phyloP scores from a whole-genome alignment of 2,329 filamentous ascomycete genomes.

The Myriosclerotinia scirpicola region DNA sequence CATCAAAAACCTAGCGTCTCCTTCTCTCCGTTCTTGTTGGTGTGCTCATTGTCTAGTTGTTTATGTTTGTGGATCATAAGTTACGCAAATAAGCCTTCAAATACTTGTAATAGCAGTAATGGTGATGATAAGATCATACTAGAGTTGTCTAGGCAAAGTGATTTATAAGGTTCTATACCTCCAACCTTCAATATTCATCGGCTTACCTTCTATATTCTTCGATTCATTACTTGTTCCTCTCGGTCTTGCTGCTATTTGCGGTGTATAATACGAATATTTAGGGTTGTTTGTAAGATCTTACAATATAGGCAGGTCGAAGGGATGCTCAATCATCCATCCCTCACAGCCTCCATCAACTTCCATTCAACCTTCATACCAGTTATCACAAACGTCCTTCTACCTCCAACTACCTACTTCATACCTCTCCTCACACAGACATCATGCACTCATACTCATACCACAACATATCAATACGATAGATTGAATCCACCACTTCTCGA shows the following conservation, averaged over 20 bases:
- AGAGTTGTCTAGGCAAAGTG: neutral
- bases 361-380: neutral
- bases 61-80: slow-evolving; percentile 4
- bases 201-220: neutral
- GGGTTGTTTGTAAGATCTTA: no score
- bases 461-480: neutral
- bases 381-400: neutral
- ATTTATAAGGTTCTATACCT: neutral
- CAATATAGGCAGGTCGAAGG: no score
- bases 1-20: neutral
- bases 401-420: no score
- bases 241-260: neutral
- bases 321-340: neutral
- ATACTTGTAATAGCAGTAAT: no score
- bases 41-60: neutral
- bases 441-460: no score
- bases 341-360: neutral
- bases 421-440: no score
- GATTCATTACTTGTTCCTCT: neutral
- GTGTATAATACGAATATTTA: no score
- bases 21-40: neutral
- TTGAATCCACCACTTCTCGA: neutral
- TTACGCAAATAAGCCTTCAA: neutral
- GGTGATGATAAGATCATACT: no score
- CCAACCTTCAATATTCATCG: neutral